Conservation (phyloP, 225 moss, liverwort and hornwort genomes). For the Marchantia polymorpha region DNA sequence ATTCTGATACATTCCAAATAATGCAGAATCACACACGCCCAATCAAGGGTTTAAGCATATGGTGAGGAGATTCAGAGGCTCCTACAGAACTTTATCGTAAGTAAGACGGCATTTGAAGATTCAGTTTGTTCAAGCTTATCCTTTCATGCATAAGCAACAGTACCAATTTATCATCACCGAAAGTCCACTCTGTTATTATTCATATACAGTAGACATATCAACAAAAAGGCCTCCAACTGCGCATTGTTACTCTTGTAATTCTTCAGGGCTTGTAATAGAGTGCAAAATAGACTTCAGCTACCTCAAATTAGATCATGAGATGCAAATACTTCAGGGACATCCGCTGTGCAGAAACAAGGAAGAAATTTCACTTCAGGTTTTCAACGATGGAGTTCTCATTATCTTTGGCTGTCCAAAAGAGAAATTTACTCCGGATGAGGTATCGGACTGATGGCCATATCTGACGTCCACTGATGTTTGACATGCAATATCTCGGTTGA, state of each 20-base stretch:
- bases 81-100: slow-evolving; percentile 47
- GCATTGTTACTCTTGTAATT: too few relatives aligned
- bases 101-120: slow-evolving; percentile 2
- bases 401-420: slow-evolving; percentile 70
- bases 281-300: too few relatives aligned
- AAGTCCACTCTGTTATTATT: background rate
- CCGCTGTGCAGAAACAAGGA: slow-evolving; percentile 51
- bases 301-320: background rate
- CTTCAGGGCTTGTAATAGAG: too few relatives aligned
- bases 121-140: background rate
- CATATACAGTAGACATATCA: too few relatives aligned
- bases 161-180: background rate
- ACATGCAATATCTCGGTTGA: too few relatives aligned
- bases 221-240: too few relatives aligned
- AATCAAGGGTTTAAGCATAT: slow-evolving; percentile 67
- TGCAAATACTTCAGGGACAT: background rate
- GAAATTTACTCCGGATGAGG: slow-evolving; percentile 55
- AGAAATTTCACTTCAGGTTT: slow-evolving; percentile 44
- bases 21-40: slow-evolving; percentile 66
- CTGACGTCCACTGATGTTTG: too few relatives aligned
- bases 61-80: slow-evolving; percentile 50
- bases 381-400: slow-evolving; percentile 39
- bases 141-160: background rate
- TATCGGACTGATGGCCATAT: slow-evolving; percentile 17
- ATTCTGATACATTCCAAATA: background rate